phyloP scores from a whole-genome alignment of 805 yeast genomes.

The Pichia sporocuriosa region DNA sequence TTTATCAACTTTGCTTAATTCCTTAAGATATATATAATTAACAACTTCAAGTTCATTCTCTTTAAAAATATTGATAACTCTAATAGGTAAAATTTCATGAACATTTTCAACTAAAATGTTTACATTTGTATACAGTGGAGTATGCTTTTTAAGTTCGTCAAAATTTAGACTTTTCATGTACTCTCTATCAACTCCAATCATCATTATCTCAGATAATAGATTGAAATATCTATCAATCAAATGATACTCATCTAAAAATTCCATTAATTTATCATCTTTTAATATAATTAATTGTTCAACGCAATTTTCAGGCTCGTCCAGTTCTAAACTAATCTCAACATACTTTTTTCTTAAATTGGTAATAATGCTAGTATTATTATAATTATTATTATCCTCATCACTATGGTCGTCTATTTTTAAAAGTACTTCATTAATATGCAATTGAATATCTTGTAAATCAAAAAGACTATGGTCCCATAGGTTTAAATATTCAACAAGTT shows the following conservation, averaged over 20 bases:
- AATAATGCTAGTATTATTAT: too few relatives aligned
- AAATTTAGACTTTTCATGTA: slow-evolving; percentile 38
- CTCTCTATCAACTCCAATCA: slow-evolving; percentile 23
- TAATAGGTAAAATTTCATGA: slow-evolving; percentile 54
- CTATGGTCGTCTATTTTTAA: background rate
- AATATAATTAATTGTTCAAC: slow-evolving; percentile 54
- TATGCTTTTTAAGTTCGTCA: slow-evolving; percentile 30
- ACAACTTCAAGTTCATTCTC: slow-evolving; percentile 39
- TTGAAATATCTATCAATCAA: slow-evolving; percentile 45
- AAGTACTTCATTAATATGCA: slow-evolving; percentile 1
- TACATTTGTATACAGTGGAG: slow-evolving; percentile 37
- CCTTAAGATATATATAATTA: slow-evolving; percentile 59
- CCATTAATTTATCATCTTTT: slow-evolving; percentile 47
- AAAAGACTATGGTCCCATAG: slow-evolving; percentile 56
- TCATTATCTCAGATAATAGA: slow-evolving; percentile 46
- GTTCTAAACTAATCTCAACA: slow-evolving; percentile 47
- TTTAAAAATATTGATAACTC: slow-evolving; percentile 43
- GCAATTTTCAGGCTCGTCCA: slow-evolving; percentile 56
- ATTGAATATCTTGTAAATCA: slow-evolving; percentile 33
- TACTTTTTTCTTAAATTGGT: slow-evolving; percentile 35
- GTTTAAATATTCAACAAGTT: slow-evolving; percentile 38
- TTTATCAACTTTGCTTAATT: slow-evolving; percentile 50
- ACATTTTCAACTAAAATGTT: slow-evolving; percentile 53
- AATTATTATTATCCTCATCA: slow-evolving; percentile 9
- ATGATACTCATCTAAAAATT: slow-evolving; percentile 56